These are phyloP conservation scores for Coprinopsis marcescibilis DNA, from an alignment of 768 basidiomycete species.

Conservation along the genomic window DNA sequence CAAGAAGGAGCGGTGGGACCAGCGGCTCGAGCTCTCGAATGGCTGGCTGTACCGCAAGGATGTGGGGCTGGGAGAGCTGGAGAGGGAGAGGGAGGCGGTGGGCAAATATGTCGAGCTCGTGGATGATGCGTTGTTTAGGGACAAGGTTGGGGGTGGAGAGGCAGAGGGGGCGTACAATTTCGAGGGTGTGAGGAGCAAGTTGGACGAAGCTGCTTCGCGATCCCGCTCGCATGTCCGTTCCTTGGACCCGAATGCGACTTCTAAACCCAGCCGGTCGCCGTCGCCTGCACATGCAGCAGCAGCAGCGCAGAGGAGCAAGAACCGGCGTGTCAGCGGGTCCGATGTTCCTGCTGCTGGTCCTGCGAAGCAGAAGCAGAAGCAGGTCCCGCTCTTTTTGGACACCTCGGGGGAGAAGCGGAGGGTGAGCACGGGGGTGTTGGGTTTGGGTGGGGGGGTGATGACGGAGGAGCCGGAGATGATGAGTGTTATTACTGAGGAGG, in stretches of 20 bases:
- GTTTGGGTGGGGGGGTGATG: slow-evolving; percentile 34
- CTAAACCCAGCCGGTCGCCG: slow-evolving; percentile 16
- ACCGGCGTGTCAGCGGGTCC: slow-evolving; percentile 43
- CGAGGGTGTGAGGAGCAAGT: slow-evolving; percentile 41
- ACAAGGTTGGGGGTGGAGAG: slow-evolving; percentile 41
- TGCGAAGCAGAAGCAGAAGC: too few relatives aligned
- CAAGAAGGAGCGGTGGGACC: slow-evolving; percentile 74
- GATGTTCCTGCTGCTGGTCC: slow-evolving; percentile 26
- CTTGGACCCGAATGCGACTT: too few relatives aligned
- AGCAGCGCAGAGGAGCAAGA: slow-evolving; percentile 32
- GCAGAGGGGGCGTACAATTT: slow-evolving; percentile 41
- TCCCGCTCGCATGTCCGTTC: too few relatives aligned
- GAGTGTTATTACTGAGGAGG: slow-evolving; percentile 33
- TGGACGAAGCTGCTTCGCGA: too few relatives aligned
- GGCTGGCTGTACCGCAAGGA: slow-evolving; percentile 81
- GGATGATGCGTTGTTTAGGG: slow-evolving; percentile 72
- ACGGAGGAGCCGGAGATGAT: slow-evolving; percentile 60
- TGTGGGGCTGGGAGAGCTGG: slow-evolving; percentile 45
- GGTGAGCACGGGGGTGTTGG: slow-evolving; percentile 56
- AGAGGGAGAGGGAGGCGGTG: slow-evolving; percentile 53
- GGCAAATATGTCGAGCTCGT: slow-evolving; percentile 67
- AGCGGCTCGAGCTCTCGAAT: slow-evolving; percentile 69
- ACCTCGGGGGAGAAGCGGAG: slow-evolving; percentile 35
- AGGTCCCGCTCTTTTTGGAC: slow-evolving; percentile 11
- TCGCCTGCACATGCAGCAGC: neutral